Evolutionary conservation across 306 rosid species (phyloP).

Genomic region (Cucumis cinereus): DNA sequence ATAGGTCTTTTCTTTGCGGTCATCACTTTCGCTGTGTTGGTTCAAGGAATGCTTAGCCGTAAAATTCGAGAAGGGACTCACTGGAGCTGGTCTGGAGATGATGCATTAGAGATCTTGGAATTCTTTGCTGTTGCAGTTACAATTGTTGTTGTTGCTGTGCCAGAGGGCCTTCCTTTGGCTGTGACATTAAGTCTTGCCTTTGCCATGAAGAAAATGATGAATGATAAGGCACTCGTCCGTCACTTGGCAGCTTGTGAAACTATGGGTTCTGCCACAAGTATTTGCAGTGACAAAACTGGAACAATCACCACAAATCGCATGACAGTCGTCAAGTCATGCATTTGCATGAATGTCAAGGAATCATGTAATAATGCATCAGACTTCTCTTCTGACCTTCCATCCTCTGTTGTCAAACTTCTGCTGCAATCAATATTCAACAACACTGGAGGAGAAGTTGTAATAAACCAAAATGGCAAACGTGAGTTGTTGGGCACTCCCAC

Average conservation of each 20-base stretch:
- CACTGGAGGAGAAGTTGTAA: slow-evolving; percentile 89
- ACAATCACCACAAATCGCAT: slow-evolving; percentile 87
- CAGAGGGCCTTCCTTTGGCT: slow-evolving; percentile 91
- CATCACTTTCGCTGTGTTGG: slow-evolving; percentile 73
- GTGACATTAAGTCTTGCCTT: slow-evolving; percentile 96
- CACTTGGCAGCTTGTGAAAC: slow-evolving; percentile 98
- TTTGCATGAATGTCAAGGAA: slow-evolving; percentile 60
- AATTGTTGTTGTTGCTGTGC: slow-evolving; percentile 94
- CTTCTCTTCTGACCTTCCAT: slow-evolving; percentile 57
- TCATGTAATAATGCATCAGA: slow-evolving; percentile 30
- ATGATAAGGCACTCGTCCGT: slow-evolving; percentile 91
- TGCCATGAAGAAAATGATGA: slow-evolving; percentile 99
- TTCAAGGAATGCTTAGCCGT: slow-evolving; percentile 53
- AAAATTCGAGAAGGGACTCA: slow-evolving; percentile 51
- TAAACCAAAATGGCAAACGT: slow-evolving; percentile 50
- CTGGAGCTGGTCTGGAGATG: slow-evolving; percentile 74
- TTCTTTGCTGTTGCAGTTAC: slow-evolving; percentile 87
- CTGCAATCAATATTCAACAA: slow-evolving; percentile 70
- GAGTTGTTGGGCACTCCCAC: slow-evolving; percentile 89
- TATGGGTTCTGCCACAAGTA: slow-evolving; percentile 94
- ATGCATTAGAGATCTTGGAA: slow-evolving; percentile 61
- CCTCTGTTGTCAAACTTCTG: slow-evolving; percentile 36
- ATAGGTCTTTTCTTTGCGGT: slow-evolving; percentile 79
- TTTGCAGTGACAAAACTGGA: slow-evolving; percentile 94
- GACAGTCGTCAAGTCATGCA: slow-evolving; percentile 92